phyloP scores from a whole-genome alignment of 2,329 filamentous ascomycete species.

The Parastagonospora avenae region DNA sequence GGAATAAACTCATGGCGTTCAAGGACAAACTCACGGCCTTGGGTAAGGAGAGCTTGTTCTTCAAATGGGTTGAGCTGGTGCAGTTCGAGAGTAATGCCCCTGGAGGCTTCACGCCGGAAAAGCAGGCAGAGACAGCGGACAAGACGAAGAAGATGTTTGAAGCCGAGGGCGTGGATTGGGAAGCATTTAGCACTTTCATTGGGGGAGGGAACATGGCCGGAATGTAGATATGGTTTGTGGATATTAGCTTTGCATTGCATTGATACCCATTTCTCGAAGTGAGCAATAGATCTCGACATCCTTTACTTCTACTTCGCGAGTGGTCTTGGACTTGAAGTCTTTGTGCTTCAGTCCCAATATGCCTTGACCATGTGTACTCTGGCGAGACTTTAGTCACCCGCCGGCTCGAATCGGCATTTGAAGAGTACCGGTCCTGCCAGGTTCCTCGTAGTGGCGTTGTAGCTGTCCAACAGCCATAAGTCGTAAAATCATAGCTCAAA shows the following conservation, averaged over 20 bases:
- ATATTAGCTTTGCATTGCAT: conserved; percentile 2
- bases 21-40: conserved; percentile 74
- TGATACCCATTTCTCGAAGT: conserved; percentile 2
- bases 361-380: no score
- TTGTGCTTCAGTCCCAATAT: neutral
- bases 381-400: neutral
- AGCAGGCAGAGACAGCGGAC: conserved; percentile 72
- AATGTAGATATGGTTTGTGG: conserved; percentile 16
- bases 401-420: neutral
- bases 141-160: conserved; percentile 79
- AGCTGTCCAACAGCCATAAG: neutral
- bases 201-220: conserved; percentile 64
- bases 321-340: no score
- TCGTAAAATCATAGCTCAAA: neutral
- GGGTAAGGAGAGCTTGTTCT: conserved; percentile 89
- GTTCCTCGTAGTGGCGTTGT: neutral
- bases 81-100: conserved; percentile 83
- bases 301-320: neutral
- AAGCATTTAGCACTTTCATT: conserved; percentile 75
- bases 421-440: neutral
- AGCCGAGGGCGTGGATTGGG: conserved; percentile 78
- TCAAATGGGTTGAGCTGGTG: conserved; percentile 88
- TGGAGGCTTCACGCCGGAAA: conserved; percentile 76
- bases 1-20: conserved; percentile 79
- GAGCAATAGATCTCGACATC: neutral